Base-by-base conservation (phyloP, 257 asterid species). In the Solanum lycopersicoides region DNA sequence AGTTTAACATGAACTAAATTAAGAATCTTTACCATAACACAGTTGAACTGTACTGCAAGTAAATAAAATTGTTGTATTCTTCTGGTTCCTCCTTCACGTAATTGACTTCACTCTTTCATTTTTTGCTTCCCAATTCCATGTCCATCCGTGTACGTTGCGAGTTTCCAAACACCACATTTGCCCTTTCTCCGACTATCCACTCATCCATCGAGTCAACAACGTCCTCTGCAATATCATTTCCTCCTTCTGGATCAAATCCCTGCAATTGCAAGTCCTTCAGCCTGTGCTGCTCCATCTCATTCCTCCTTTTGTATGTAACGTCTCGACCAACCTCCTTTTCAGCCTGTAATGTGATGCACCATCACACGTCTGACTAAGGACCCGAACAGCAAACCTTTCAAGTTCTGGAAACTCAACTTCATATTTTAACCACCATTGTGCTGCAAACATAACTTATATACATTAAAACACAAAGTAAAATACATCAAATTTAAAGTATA, bases 381-480 rank as follows among this genome's bases (percentile, higher is more conserved):
- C 89, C 83, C 91, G 91, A 45, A 92, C 32, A 0, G 96, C 96
- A 37, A 92, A 69, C 87, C 84, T 89, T 86, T 93, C 96, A 85
- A 95, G 89, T 56, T 93, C 89, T 0, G 94, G 94, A 69, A 89
- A 92, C 9, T 90, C 91, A 12, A 37, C 86, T 60, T 95, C 95
- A n/a, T 91, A 91, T 25, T 77, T 77, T 45, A 87, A 86, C 98
- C 98, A 95, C 98, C 98, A 95, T 14, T 12, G 83, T 45, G 63
- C 98, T 95, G 91, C 87, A 87, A 86, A 21, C 25, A 90, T 25
- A 23, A 35, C 45, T 83, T 35, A 53, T 7, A 44, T 23, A 6
- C 23, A 79, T 79, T n/a, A 44, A 45, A 45, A 45, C 53, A 45
- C 18, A 45, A 6, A 45, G 1, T 8, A 3, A 1, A 6, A n/a